Percentiles rank a stretch among this genome's conserved stretches.
Evolutionary conservation across 768 basidiomycete species (phyloP).

Genomic region (Boletus sp.): DNA sequence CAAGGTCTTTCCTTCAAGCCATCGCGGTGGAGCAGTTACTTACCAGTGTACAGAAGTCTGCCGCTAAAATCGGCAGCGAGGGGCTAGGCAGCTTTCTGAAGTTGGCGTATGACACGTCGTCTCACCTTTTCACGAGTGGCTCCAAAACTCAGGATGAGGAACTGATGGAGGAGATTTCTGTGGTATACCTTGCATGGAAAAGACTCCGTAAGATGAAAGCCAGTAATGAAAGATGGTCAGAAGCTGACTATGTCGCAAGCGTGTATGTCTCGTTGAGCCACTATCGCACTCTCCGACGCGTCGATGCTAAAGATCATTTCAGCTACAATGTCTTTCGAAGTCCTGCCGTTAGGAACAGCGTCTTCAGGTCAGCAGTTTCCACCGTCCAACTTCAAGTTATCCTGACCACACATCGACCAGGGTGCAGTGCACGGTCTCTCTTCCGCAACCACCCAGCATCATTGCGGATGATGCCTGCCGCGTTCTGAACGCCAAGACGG

Average conservation of each 20-base stretch:
- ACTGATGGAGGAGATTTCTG: slow-evolving; percentile 38
- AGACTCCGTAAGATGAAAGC: slow-evolving; percentile 42
- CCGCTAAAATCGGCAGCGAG: slow-evolving; percentile 3
- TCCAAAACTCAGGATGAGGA: slow-evolving; percentile 17
- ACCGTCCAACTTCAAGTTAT: not conserved
- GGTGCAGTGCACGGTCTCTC: slow-evolving; percentile 46
- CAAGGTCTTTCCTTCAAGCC: slow-evolving; percentile 29
- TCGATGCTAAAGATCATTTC: not conserved
- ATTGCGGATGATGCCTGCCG: slow-evolving; percentile 32
- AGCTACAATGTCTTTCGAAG: slow-evolving; percentile 52
- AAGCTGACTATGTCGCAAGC: slow-evolving; percentile 54
- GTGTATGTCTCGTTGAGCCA: slow-evolving; percentile 38
- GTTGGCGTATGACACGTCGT: slow-evolving; percentile 33
- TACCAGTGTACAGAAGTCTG: slow-evolving; percentile 3
- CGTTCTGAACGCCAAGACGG: slow-evolving; percentile 45
- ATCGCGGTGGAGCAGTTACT: not conserved
- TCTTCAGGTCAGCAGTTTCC: slow-evolving; percentile 38
- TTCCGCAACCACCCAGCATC: slow-evolving; percentile 43
- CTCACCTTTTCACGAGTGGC: slow-evolving; percentile 40
- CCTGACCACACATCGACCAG: slow-evolving; percentile 28
- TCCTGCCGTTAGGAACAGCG: slow-evolving; percentile 41
- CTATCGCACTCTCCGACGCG: not conserved
- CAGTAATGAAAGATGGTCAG: slow-evolving; percentile 48
- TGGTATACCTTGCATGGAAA: slow-evolving; percentile 46
- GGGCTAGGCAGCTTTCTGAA: slow-evolving; percentile 26